These are phyloP conservation scores for Phaffomyces thermotolerans DNA, from an alignment of 805 yeast genomes.

Conservation along the genomic window DNA sequence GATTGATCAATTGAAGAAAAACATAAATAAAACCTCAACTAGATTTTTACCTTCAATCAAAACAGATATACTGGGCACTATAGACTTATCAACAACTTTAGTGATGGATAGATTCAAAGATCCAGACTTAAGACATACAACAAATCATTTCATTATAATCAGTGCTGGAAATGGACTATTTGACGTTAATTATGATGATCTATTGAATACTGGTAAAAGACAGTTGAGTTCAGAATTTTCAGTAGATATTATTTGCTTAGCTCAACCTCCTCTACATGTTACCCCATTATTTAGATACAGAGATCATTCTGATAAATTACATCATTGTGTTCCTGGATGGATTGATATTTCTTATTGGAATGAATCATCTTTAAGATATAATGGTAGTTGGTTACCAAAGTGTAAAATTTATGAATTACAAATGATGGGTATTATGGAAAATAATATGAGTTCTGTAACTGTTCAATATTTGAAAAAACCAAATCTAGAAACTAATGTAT, in stretches of 20 bases:
- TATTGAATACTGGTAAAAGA: constrained; percentile 68
- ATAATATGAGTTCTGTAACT: constrained; percentile 65
- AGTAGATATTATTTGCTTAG: constrained; percentile 79
- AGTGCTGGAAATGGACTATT: constrained; percentile 92
- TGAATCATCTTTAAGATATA: constrained; percentile 35
- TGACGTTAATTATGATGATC: constrained; percentile 79
- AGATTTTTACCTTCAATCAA: constrained; percentile 78
- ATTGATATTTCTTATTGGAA: constrained; percentile 89
- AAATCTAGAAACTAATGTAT: constrained; percentile 31
- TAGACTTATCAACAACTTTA: constrained; percentile 74
- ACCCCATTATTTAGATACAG: constrained; percentile 81
- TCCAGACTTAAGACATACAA: constrained; percentile 81
- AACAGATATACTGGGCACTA: constrained; percentile 82
- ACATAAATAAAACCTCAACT: constrained; percentile 28
- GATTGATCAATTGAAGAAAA: constrained; percentile 31
- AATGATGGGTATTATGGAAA: constrained; percentile 98
- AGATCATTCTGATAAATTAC: constrained; percentile 41
- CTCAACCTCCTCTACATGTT: constrained; percentile 87
- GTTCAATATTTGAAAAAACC: constrained; percentile 47
- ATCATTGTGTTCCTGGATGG: constrained; percentile 90
- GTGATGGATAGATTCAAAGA: constrained; percentile 73
- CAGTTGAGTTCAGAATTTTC: constrained; percentile 76
- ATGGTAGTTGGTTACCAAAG: constrained; percentile 77
- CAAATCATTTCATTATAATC: constrained; percentile 81
- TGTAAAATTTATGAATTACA: constrained; percentile 92